Conservation (phyloP, 2,329 filamentous ascomycete genomes). For the Alternaria postmessia region DNA sequence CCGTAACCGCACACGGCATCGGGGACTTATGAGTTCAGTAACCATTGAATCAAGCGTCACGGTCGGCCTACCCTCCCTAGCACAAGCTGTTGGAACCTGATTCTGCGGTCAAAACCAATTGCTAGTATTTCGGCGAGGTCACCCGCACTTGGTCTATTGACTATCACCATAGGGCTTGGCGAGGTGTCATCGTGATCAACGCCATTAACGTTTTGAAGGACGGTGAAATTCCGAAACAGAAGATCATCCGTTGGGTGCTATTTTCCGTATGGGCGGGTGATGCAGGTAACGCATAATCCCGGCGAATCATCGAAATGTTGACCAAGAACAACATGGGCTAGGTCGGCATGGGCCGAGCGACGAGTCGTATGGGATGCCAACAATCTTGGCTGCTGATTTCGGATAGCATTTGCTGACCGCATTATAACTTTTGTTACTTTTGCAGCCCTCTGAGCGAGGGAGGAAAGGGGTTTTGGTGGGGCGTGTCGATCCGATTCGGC, state of each 20-base stretch:
- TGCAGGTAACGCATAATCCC: conserved; percentile 16
- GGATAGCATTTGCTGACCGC: conserved; percentile 13
- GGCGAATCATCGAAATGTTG: conserved; percentile 2
- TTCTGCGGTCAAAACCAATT: conserved; percentile 28
- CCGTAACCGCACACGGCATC: conserved; percentile 20
- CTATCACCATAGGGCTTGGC: conserved; percentile 28
- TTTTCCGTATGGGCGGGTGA: conserved; percentile 1
- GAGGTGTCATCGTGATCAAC: conserved; percentile 24
- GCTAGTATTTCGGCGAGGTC: conserved; percentile 42
- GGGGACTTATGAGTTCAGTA: conserved; percentile 9
- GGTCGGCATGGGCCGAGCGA: conserved; percentile 13
- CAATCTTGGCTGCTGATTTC: conserved; percentile 11
- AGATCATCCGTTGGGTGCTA: conserved; percentile 19
- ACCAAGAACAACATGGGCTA: neutral
- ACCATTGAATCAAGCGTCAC: conserved; percentile 13
- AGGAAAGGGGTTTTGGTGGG: conserved; percentile 41
- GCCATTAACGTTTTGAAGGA: conserved; percentile 30
- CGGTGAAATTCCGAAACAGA: conserved; percentile 8
- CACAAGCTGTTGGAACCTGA: conserved; percentile 14
- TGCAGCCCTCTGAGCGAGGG: conserved; percentile 19
- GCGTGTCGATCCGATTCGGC: conserved; percentile 45
- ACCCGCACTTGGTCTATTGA: conserved; percentile 24
- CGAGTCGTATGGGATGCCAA: conserved; percentile 1
- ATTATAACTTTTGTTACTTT: conserved; percentile 24
- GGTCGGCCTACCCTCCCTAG: conserved; percentile 16